Percentiles rank a stretch among this genome's conserved stretches.
Evolutionary conservation across 495 filamentous ascomycete species (phyloP).

Genomic region (Cenococcum geophilum): DNA sequence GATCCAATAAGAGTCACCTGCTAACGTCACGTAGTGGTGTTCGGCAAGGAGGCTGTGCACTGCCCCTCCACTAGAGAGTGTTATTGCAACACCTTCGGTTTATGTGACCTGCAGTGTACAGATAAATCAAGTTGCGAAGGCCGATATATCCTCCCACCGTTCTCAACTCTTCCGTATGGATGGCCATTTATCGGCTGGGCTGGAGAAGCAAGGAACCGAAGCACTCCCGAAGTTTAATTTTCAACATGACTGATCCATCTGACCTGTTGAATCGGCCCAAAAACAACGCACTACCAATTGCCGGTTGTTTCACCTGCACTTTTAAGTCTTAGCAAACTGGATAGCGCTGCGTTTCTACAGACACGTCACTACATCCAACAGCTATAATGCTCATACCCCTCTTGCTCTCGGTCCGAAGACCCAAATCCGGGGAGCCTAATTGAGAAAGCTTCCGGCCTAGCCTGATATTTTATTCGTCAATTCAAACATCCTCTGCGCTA

Average conservation of each 20-base stretch:
- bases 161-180: constrained; percentile 44
- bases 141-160: constrained; percentile 47
- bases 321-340: too few relatives aligned
- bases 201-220: constrained; percentile 35
- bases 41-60: constrained; percentile 48
- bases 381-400: too few relatives aligned
- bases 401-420: too few relatives aligned
- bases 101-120: constrained; percentile 49
- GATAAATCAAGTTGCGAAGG: constrained; percentile 38
- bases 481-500: too few relatives aligned
- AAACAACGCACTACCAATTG: background rate
- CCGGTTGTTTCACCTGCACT: too few relatives aligned
- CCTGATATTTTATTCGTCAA: too few relatives aligned
- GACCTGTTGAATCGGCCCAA: background rate
- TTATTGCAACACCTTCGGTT: constrained; percentile 59
- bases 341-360: too few relatives aligned
- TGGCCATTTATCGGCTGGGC: constrained; percentile 52
- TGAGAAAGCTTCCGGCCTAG: too few relatives aligned
- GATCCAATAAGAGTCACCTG: background rate
- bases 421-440: too few relatives aligned
- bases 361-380: too few relatives aligned
- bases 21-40: constrained; percentile 41
- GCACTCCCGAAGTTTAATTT: constrained; percentile 14
- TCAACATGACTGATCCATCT: background rate
- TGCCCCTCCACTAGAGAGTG: constrained; percentile 54